Evolutionary conservation across 371 early-diverging fungal species (phyloP).

Genomic region (Circinella minor): DNA sequence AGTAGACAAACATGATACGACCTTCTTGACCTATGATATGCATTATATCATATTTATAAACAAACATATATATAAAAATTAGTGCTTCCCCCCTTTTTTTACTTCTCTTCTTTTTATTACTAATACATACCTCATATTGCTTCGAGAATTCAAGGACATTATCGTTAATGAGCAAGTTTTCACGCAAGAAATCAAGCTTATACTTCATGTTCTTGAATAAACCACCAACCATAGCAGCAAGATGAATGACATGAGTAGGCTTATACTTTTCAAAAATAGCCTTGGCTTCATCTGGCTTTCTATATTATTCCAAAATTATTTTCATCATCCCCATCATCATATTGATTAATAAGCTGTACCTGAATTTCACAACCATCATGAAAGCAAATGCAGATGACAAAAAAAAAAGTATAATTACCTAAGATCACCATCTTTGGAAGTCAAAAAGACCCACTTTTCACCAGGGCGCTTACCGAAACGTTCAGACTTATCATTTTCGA

Average conservation of each 20-base stretch:
- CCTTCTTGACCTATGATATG: slow-evolving; percentile 69
- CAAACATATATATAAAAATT: neutral
- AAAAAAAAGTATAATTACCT: slow-evolving; percentile 48
- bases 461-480: slow-evolving; percentile 65
- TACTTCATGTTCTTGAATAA: slow-evolving; percentile 87
- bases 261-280: slow-evolving; percentile 78
- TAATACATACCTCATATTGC: slow-evolving; percentile 60
- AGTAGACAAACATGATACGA: slow-evolving; percentile 87
- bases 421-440: slow-evolving; percentile 84
- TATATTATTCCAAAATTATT: slow-evolving; percentile 24
- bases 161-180: slow-evolving; percentile 85
- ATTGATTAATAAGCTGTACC: no score
- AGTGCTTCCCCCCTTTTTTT: neutral
- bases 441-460: slow-evolving; percentile 81
- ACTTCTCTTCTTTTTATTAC: neutral
- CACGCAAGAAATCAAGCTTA: slow-evolving; percentile 79
- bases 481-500: slow-evolving; percentile 63
- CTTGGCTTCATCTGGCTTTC: slow-evolving; percentile 66
- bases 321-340: slow-evolving; percentile 5
- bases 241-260: slow-evolving; percentile 85
- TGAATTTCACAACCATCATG: no score
- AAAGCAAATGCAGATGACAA: neutral
- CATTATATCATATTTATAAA: no score
- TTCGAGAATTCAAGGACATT: slow-evolving; percentile 74
- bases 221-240: slow-evolving; percentile 90